Evolutionary conservation across 2,329 filamentous ascomycete genomes (phyloP), one percentile per base, ranked within the genome.

Genomic region (Eutypella sp.): DNA sequence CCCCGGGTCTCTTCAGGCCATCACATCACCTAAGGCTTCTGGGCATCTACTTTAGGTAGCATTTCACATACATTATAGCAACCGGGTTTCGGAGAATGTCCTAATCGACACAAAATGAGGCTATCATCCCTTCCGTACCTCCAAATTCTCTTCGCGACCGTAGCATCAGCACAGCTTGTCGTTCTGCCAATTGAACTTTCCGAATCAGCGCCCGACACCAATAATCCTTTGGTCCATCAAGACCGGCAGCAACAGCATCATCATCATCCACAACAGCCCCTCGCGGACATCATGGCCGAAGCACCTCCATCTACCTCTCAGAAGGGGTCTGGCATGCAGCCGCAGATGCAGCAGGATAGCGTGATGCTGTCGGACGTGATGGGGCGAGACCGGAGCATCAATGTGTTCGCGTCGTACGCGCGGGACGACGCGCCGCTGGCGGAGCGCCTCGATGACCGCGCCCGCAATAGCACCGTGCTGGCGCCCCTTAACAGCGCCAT

Each of bases 401-500:
- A 89, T 52, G 84, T 91, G 55, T 97, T 96, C 67, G 86, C 89
- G 24, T 82, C 83, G 36, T 82, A 95, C 59, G 84, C 85, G 5
- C 82, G 90, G 48, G 85, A 92, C 60, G 81, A 91, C 57, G 78
- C 83, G 40, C 68, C 75, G n/a, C 75, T 91, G 18, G 78, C 81
- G 9, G 68, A 72, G 19, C 85, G 87, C 1, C 78, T 97, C 13
- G 79, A 86, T 56, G 78, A 89, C 61, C 66, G 74, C 1, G 61
- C 70, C 1, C 67, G 76, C 47, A 91, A 92, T 63, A 87, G 87
- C 15, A 96, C 90, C 2, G 82, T 97, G 20, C 80, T 97, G 3
- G 92, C 91, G 5, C 93, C 93, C 1, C 72, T 87, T 44, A 97
- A 99, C 72, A 82, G 79, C 16, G 89, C 84, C 3, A 81, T 99